Conservation (phyloP, 768 basidiomycete species). For the Russula sp. region DNA sequence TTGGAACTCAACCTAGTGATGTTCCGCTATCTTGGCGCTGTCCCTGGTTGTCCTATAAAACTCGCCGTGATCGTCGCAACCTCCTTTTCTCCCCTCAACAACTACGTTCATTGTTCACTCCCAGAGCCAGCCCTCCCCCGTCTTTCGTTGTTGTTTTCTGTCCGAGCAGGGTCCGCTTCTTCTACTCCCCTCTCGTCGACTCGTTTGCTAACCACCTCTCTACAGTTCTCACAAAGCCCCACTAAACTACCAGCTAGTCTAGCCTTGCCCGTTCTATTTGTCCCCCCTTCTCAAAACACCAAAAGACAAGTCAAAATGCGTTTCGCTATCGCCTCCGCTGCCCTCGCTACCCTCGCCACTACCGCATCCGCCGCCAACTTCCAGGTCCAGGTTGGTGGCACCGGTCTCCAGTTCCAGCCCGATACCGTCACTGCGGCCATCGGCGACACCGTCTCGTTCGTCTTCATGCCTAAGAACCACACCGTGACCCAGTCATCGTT, state of each 20-base stretch:
- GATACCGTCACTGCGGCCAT: slow-evolving; percentile 21
- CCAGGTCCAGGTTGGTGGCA: slow-evolving; percentile 19
- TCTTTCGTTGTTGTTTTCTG: slow-evolving; percentile 31
- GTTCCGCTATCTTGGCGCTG: background rate
- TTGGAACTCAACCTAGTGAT: no score
- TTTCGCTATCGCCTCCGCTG: slow-evolving; percentile 16
- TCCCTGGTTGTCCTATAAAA: background rate
- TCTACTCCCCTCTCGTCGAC: background rate
- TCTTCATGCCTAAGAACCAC: slow-evolving; percentile 24
- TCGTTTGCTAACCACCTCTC: background rate
- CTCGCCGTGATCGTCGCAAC: background rate
- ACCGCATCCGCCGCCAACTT: slow-evolving; percentile 2
- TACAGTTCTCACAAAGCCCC: slow-evolving; percentile 23
- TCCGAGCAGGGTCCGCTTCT: slow-evolving; percentile 43
- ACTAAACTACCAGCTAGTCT: background rate
- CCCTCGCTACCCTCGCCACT: slow-evolving; percentile 16
- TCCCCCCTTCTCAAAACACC: background rate
- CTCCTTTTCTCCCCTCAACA: slow-evolving; percentile 14
- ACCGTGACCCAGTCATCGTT: slow-evolving; percentile 35
- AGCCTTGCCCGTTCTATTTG: slow-evolving; percentile 2
- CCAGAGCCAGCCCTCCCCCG: slow-evolving; percentile 31
- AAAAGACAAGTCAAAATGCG: slow-evolving; percentile 18
- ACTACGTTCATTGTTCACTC: slow-evolving; percentile 18
- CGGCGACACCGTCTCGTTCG: slow-evolving; percentile 26
- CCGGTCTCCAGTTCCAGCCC: slow-evolving; percentile 19